Evolutionary conservation across 2,329 filamentous ascomycete genomes (phyloP), one percentile per base, ranked within the genome.

Genomic region (Colletotrichum gigasporum): DNA sequence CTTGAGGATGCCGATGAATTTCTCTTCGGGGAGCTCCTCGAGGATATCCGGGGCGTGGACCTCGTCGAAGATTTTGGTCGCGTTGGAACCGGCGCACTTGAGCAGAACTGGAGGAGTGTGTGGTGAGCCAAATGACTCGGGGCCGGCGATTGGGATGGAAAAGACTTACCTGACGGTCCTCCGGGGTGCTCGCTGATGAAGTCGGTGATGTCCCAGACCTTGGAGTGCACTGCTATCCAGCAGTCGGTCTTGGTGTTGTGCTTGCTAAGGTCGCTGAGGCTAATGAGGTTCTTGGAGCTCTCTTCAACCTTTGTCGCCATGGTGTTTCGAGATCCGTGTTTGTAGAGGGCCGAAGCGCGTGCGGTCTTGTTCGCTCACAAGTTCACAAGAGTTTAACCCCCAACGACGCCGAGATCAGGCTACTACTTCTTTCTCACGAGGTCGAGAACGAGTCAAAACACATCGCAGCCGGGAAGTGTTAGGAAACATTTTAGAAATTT

Each of bases 191-290:
- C 69, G 24, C 73, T 68, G 14, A 90, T 80, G 69, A 92, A 92
- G 2, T 87, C 83, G 3, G 89, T 90, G 48, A 93, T 78, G 72
- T 93, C 88, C 82, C 90, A 92, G 26, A 92, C 88, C 69, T 85
- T 84, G 45, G 85, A 84, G 73, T 91, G 85, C 20, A 92, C 84
- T 16, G 91, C 88, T 63, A 92, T 85, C 90, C 90, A 93, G 70
- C 85, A 83, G 68, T 88, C 72, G 75, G 54, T 80, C 70, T 32
- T 78, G 69, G 11, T 79, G 57, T 80, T 84, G 70, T 89, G 86
- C 55, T 74, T 74, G 11, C 75, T 79, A 35, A 88, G 73, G 50
- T 85, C 79, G 14, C 61, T 66, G 7, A 74, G 39, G 1, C 70
- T 69, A 55, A 72, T 62, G 5, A 69, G 28, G 32, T 34, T 45